Evolutionary conservation across 495 filamentous ascomycete species (phyloP).

Genomic region (Apiosordaria backusii): DNA sequence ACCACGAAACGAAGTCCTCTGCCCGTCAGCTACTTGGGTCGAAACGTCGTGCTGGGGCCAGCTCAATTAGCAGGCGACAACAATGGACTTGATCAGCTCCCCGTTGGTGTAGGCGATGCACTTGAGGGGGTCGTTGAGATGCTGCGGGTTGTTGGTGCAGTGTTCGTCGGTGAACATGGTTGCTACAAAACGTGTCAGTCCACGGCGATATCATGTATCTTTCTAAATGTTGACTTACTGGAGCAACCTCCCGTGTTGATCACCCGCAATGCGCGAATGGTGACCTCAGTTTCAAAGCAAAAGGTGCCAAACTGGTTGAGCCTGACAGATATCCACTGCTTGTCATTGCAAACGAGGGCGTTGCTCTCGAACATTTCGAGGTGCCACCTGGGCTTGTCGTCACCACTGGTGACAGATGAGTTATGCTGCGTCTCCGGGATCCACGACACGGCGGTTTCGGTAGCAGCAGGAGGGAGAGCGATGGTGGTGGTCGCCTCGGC

Average conservation of each 20-base stretch:
- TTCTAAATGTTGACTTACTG: background rate
- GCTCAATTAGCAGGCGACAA: background rate
- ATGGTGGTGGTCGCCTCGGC: background rate
- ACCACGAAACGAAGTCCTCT: too few relatives aligned
- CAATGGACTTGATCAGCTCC: background rate
- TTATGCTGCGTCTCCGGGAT: background rate
- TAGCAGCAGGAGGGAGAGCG: background rate
- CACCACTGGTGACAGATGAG: background rate
- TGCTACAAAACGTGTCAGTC: background rate
- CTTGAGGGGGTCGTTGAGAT: background rate
- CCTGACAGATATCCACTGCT: background rate
- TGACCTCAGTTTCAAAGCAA: background rate
- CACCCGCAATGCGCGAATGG: background rate
- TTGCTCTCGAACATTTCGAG: background rate
- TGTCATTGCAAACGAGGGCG: background rate
- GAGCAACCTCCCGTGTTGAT: background rate
- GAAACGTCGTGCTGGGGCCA: too few relatives aligned
- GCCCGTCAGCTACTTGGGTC: too few relatives aligned
- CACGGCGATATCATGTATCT: too few relatives aligned
- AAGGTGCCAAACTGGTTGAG: background rate
- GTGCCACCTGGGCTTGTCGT: background rate
- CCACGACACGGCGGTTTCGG: background rate
- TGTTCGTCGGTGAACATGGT: background rate
- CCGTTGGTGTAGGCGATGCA: background rate
- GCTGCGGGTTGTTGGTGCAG: background rate